Base-by-base conservation (phyloP, 352 stramenopile genomes). In the Pythium scleroteichum region DNA sequence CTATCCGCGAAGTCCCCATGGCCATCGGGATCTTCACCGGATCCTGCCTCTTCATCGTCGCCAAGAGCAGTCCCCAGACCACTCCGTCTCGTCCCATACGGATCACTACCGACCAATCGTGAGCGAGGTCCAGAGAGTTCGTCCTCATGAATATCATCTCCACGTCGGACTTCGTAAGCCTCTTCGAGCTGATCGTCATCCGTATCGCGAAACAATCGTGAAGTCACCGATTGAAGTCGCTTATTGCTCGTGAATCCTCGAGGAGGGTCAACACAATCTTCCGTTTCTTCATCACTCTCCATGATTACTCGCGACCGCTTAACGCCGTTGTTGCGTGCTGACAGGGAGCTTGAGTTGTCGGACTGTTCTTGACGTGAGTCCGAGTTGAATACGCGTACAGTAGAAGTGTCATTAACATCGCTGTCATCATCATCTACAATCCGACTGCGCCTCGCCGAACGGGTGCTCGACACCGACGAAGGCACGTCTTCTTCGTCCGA, bases 251-350 rank as follows among this genome's bases (percentile, higher is more conserved):
- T 42, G 19, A 56, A 66, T 1, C 42, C 59, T 3, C 23, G 49
- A 2, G 29, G 40, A 7, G 39, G 8, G n/a, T 40, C 12, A 48
- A 26, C n/a, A 32, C 14, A 19, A 45, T 33, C 29, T 38, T 17
- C 35, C 20, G 17, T 5, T 4, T 80, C 71, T 32, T 76, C 69
- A 17, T 82, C 72, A 17, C 48, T 73, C 3, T 82, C 69, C 26
- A 73, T 62, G 16, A 79, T 67, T 9, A 66, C 38, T 53, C 42
- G 68, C 51, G 61, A 57, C 4, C 64, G 64, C 27, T 64, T 45
- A n/a, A 20, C n/a, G 9, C 29, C 29, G 10, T 17, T 48, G 3
- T 4, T 14, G 24, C 8, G 8, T 19, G 39, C 12, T 40, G 27
- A 10, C 29, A 10, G 29, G 5, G 10, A 35, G 29, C 5, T 35